Evolutionary conservation across 2,329 filamentous ascomycete species (phyloP), one percentile per base, ranked within the genome.

Genomic region (Neopestalotiopsis clavispora): DNA sequence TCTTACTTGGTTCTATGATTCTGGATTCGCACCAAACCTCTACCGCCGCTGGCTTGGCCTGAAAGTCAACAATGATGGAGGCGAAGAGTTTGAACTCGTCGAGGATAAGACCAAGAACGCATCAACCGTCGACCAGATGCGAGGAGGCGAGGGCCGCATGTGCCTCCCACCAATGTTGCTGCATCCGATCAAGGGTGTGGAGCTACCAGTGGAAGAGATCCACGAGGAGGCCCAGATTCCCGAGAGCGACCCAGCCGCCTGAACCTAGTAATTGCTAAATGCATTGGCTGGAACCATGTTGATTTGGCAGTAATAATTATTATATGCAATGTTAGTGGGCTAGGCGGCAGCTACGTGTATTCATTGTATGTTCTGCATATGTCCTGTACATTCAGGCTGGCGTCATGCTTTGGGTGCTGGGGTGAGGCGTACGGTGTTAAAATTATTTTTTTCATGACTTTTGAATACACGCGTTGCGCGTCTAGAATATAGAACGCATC

Each of bases 1-100:
- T 1, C 90, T 94, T 75, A 94, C 91, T 23, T 98, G 94, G 94
- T 98, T 96, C 80, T 98, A 97, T 80, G 93, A 94, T 73, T 92
- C 92, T 0, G 90, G 90, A 1, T 97, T 97, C 77, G 90, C 93
- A 6, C 88, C 90, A 2, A 94, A 94, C 72, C 76, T 98, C 76
- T 98, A 96, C 84, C 87, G 90, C 64, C 86, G 94, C 70, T 98
- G 95, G 95, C 82, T 97, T 45, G 95, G 94, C 1, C 89, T 95
- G 75, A 89, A 88, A 72, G 91, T 95, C 45, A 90, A 94, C 77
- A 92, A 93, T 72, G 91, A 93, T 68, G 92, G 92, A 12, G 94
- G 93, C 30, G 92, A 94, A 75, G 87, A 92, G 79, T 91, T 92
- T 73, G 94, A 96, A 81, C 79, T 87, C 70, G 86, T 86, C 3